Conservation (phyloP, 1,139 yeast genomes). For the Candida tropicalis region DNA sequence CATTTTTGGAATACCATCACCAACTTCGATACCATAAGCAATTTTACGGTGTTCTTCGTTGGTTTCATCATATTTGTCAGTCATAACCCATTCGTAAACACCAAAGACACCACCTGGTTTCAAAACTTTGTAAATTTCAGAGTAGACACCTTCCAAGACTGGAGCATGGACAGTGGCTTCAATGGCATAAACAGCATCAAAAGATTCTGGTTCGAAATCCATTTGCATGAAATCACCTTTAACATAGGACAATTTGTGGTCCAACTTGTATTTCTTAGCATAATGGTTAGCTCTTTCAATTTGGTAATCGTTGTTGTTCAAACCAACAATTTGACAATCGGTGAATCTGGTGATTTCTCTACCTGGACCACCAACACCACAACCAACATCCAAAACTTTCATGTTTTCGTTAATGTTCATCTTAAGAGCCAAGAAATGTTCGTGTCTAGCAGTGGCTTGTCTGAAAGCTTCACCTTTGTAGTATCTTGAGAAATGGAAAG, state of each 20-base stretch:
- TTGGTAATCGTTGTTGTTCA: constrained; percentile 97
- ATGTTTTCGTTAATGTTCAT: constrained; percentile 78
- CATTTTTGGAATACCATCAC: constrained; percentile 99
- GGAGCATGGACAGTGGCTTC: constrained; percentile 99
- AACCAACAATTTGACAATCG: constrained; percentile 82
- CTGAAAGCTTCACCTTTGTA: constrained; percentile 91
- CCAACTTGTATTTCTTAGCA: constrained; percentile 66
- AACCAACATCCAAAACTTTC: constrained; percentile 96
- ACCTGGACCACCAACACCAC: constrained; percentile 99
- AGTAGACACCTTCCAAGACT: constrained; percentile 91
- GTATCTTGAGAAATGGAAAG: constrained; percentile 97
- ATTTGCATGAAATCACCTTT: constrained; percentile 99
- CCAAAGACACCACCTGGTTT: constrained; percentile 98
- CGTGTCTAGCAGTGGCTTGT: constrained; percentile 97
- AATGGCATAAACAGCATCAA: constrained; percentile 97
- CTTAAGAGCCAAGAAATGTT: constrained; percentile 88
- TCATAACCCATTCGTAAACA: constrained; percentile 99
- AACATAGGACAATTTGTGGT: constrained; percentile 77
- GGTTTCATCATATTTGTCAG: constrained; percentile 85
- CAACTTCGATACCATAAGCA: constrained; percentile 96
- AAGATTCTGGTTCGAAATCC: constrained; percentile 88
- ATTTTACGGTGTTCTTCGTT: constrained; percentile 91
- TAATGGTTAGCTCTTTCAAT: constrained; percentile 88
- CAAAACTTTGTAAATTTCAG: constrained; percentile 91
- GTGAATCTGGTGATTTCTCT: constrained; percentile 94